phyloP scores from a whole-genome alignment of 176 grass and related monocot genomes.

The Zea luxurians region DNA sequence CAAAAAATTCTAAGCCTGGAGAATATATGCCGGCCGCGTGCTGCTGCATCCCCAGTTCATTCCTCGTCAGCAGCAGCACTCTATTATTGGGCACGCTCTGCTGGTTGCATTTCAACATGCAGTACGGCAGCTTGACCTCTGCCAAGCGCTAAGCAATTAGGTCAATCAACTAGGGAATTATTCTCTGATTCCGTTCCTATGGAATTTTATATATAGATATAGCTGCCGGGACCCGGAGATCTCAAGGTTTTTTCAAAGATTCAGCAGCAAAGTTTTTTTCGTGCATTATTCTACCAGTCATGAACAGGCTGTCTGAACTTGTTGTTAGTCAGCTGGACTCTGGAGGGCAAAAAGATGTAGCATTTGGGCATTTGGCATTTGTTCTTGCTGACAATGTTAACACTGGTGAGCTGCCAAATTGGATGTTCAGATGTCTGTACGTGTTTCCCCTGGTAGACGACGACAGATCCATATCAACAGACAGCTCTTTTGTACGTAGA shows the following conservation, averaged over 20 bases:
- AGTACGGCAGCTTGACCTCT: background rate
- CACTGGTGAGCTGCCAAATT: too few relatives aligned
- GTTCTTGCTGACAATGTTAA: background rate
- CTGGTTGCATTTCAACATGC: background rate
- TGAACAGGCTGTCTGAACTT: too few relatives aligned
- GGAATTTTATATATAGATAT: too few relatives aligned
- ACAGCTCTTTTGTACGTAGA: background rate
- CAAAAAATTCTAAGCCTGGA: background rate
- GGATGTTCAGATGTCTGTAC: background rate
- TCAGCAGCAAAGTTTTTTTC: too few relatives aligned
- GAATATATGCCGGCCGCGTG: background rate
- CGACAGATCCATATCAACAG: slow-evolving; percentile 9
- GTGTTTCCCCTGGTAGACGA: background rate
- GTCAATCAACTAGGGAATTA: background rate
- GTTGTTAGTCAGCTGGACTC: too few relatives aligned
- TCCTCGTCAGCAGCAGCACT: background rate
- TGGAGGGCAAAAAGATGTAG: too few relatives aligned
- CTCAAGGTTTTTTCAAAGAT: too few relatives aligned
- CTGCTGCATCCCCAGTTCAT: background rate
- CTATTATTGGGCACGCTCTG: background rate
- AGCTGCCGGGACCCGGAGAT: too few relatives aligned
- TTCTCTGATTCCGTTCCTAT: background rate
- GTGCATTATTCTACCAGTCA: too few relatives aligned
- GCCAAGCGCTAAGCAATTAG: background rate
- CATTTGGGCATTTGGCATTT: background rate